Conservation (phyloP, 2,329 filamentous ascomycete genomes). For the Trichoderma pleuroti region DNA sequence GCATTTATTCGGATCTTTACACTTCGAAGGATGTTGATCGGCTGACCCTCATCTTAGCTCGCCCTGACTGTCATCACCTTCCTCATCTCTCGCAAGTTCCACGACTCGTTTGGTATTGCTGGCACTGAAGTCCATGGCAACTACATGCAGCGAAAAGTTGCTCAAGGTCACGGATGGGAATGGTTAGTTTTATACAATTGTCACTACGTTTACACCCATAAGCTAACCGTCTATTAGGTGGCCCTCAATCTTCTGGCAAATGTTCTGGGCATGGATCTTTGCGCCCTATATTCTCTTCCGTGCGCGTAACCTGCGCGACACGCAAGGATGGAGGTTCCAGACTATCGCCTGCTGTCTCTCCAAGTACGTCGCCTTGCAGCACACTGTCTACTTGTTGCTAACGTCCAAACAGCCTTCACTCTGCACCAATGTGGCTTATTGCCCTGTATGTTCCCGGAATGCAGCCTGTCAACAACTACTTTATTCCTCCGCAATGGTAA, state of each 20-base stretch:
- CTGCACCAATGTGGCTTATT: slow-evolving; percentile 64
- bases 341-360: slow-evolving; percentile 52
- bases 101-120: slow-evolving; percentile 56
- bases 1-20: not conserved
- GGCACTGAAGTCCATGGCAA: slow-evolving; percentile 59
- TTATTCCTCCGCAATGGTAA: slow-evolving; percentile 60
- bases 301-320: slow-evolving; percentile 58
- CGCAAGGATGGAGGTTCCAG: slow-evolving; percentile 63
- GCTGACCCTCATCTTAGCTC: slow-evolving; percentile 40
- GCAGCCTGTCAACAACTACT: slow-evolving; percentile 50
- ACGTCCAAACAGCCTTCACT: slow-evolving; percentile 48
- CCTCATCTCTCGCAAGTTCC: slow-evolving; percentile 63
- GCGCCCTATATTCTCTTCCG: slow-evolving; percentile 61
- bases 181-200: slow-evolving; percentile 41
- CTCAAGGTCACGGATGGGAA: slow-evolving; percentile 57
- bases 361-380: slow-evolving; percentile 34
- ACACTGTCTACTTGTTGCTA: not conserved
- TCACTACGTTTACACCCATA: not conserved
- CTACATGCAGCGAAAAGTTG: slow-evolving; percentile 45
- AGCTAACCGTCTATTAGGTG: slow-evolving; percentile 30
- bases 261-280: slow-evolving; percentile 60
- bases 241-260: slow-evolving; percentile 62
- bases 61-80: slow-evolving; percentile 58
- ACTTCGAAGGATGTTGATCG: not conserved
- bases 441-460: slow-evolving; percentile 53